A percentile compares a stretch with the other conserved stretches of the same genome.
Conservation (phyloP, 2,329 filamentous ascomycete species). For the Orbilia oligospora region DNA sequence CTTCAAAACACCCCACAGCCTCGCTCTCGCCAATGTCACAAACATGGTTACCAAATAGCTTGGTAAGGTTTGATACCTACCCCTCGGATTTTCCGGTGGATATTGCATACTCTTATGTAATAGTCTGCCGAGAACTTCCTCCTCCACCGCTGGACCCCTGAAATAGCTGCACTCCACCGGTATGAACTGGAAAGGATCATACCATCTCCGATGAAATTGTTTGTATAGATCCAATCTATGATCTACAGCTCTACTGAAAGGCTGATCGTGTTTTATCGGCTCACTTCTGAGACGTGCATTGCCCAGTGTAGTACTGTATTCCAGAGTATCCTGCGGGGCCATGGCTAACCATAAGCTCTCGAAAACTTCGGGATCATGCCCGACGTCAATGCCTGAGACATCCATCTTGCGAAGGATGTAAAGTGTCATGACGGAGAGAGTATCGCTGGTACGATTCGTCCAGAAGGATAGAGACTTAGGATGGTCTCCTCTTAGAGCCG, state of each 20-base stretch:
- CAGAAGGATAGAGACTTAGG: constrained; percentile 42
- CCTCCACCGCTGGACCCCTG: constrained; percentile 12
- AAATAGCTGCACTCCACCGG: constrained; percentile 43
- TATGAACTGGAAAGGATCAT: constrained; percentile 42
- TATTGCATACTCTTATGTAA: constrained; percentile 37
- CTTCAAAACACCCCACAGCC: constrained; percentile 29
- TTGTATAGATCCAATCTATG: constrained; percentile 46
- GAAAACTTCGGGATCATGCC: constrained; percentile 52
- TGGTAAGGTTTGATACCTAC: constrained; percentile 38
- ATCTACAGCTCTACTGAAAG: constrained; percentile 49
- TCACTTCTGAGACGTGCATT: constrained; percentile 15
- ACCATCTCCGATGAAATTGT: constrained; percentile 44
- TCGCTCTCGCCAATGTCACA: constrained; percentile 34
- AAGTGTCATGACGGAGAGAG: constrained; percentile 32
- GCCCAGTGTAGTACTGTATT: constrained; percentile 43
- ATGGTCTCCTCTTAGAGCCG: constrained; percentile 42
- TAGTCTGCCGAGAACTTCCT: constrained; percentile 18
- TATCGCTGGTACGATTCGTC: constrained; percentile 56
- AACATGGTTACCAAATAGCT: constrained; percentile 56
- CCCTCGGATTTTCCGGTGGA: constrained; percentile 30
- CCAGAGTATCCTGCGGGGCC: constrained; percentile 41
- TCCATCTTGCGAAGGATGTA: constrained; percentile 54
- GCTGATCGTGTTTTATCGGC: constrained; percentile 12
- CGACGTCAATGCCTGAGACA: constrained; percentile 48
- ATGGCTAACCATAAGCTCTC: constrained; percentile 55